Base-by-base conservation (phyloP, 345 rosid genomes). In the Cardamine resedifolia region DNA sequence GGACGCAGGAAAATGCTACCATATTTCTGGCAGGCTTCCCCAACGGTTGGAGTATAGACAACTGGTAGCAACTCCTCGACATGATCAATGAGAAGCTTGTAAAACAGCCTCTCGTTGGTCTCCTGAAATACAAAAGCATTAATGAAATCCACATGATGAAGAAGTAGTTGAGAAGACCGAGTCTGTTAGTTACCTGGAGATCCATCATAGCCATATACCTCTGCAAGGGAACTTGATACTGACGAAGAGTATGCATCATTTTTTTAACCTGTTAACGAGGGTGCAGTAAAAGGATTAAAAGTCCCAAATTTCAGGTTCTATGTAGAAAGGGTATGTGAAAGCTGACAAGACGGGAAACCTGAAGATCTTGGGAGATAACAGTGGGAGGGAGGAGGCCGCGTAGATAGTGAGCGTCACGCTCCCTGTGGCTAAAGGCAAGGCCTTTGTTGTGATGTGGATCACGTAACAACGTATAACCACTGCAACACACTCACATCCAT, bases 391-490 rank as follows among this genome's bases (percentile, higher is more conserved):
- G 96, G 73, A 94, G 98, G 68, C 98, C 98, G 6, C 90, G 86
- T 79, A 94, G 82, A 79, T 91, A 94, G 79, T 91, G 96, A 34
- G 97, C 87, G 79, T 88, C 84, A 77, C 98, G 84, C 85, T 94
- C 98, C 72, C 84, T 85, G 52, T 82, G 85, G 53, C 67, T 79
- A 80, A 94, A 94, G 64, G 96, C 98, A 76, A 94, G 95, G 30
- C 98, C 98, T 72, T 94, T 94, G 81, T 94, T 91, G 82, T 91
- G 95, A 76, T 89, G 97, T 24, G 98, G 98, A 82, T 91, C 95
- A 64, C 98, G 87, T 82, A 94, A 80, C 88, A 94, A 79, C n/a
- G 92, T 76, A 82, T 91, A 94, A 3, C 97, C 98, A 70, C 98
- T 93, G 87, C 81, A 73, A 12, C 5, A 53, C 18, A 43, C 7